These are phyloP conservation scores for Podosphaera leucotricha DNA, from an alignment of 2,329 filamentous ascomycete genomes.

Conservation along the genomic window DNA sequence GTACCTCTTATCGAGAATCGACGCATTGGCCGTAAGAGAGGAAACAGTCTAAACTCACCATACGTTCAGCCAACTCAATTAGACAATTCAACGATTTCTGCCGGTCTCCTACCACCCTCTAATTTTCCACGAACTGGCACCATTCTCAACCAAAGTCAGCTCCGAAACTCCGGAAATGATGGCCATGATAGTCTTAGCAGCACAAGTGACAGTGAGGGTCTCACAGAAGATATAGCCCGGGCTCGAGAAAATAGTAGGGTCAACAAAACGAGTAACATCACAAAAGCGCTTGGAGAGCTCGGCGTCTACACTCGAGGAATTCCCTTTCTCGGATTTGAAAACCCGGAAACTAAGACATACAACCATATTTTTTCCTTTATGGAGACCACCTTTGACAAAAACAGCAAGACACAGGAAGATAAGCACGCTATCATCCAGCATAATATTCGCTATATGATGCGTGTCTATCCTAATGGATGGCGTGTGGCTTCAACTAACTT, in stretches of 20 bases:
- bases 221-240: conserved; percentile 28
- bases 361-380: conserved; percentile 95
- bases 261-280: conserved; percentile 57
- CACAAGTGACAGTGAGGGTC: conserved; percentile 61
- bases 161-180: conserved; percentile 11
- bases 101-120: conserved; percentile 29
- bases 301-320: conserved; percentile 54
- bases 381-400: conserved; percentile 64
- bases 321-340: conserved; percentile 65
- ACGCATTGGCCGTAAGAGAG: conserved; percentile 24
- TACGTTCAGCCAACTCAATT: conserved; percentile 37
- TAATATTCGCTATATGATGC: conserved; percentile 78
- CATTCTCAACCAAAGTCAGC: conserved; percentile 6
- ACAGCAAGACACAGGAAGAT: conserved; percentile 50
- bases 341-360: conserved; percentile 56
- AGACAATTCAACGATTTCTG: conserved; percentile 31
- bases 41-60: conserved; percentile 57
- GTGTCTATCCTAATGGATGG: conserved; percentile 70
- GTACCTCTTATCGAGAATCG: conserved; percentile 22
- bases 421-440: conserved; percentile 67
- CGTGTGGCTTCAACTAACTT: conserved; percentile 82
- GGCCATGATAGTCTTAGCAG: conserved; percentile 28
- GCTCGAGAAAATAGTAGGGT: conserved; percentile 32
- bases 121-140: conserved; percentile 15
- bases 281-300: conserved; percentile 57